Base-by-base conservation (phyloP, 176 grass and related monocot genomes). In the Cocos nucifera region DNA sequence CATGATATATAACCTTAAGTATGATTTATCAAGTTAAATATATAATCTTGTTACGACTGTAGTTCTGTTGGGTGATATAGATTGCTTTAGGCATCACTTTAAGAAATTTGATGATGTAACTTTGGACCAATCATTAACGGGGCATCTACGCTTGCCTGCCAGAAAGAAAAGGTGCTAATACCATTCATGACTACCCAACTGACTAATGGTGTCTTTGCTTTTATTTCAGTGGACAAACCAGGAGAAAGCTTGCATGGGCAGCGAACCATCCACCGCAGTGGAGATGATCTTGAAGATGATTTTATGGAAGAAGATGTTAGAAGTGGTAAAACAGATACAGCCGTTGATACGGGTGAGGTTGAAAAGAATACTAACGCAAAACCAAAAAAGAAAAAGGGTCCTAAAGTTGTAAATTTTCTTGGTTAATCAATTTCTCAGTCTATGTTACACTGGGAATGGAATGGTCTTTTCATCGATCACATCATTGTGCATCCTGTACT, bases 281-380 rank as follows among this genome's bases (percentile, higher is more conserved):
- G 92, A 78, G 92, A 97, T 21, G 92, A 97, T 71, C 76, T 96
- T 67, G 87, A 90, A 19, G 92, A 97, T 49, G 92, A 97, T 80
- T 97, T 97, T 57, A 21, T 87, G 64, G 78, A 61, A 56, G 83
- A 86, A 63, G 80, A 85, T 57, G 60, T 26, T 0, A 90, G 75
- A 75, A 59, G 51, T 4, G 35, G 35, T 35, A 90, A 77, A 79
- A 15, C 53, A 19, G 75, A 68, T 60, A 71, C 56, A 22, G 67
- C 59, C 5, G 50, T 44, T 23, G 78, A 27, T 1, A 29, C 4
- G 0, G 82, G 67, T 4, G 51, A 79, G 2, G 71, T 21, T 0
- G 59, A 69, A 54, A 90, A 85, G 53, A 80, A 64, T 17, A 23
- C 30, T 10, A 22, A 20, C 17, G 15, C 16, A 5, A 88, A 82